Evolutionary conservation across 1,284 basidiomycete genomes (phyloP).

Genomic region (Puccinia brachypodii): DNA sequence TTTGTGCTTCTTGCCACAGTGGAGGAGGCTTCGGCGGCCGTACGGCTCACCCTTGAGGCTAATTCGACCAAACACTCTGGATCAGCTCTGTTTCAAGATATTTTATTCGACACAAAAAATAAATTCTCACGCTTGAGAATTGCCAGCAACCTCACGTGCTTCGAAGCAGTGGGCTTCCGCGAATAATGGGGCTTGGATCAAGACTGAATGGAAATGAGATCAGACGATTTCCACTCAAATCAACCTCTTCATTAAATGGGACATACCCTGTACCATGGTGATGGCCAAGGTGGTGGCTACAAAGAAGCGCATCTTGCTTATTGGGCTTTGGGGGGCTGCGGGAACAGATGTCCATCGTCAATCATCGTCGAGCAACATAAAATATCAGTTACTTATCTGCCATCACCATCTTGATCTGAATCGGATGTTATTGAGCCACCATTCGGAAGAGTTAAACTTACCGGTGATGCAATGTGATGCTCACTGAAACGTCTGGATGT

Average conservation of each 20-base stretch:
- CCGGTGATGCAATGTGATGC: neutral
- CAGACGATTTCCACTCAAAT: neutral
- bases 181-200: slow-evolving; percentile 4
- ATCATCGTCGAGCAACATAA: neutral
- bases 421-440: too few relatives aligned
- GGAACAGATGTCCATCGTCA: neutral
- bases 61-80: neutral
- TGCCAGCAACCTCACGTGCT: slow-evolving; percentile 11
- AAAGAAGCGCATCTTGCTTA: slow-evolving; percentile 2
- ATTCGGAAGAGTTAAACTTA: neutral
- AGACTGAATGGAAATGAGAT: neutral
- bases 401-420: too few relatives aligned
- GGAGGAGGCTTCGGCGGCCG: slow-evolving; percentile 5
- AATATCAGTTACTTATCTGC: too few relatives aligned
- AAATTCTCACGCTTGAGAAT: neutral
- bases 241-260: neutral
- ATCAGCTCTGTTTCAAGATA: neutral
- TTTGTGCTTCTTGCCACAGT: slow-evolving; percentile 16
- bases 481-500: neutral
- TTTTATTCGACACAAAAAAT: neutral
- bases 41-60: slow-evolving; percentile 21
- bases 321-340: neutral
- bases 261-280: neutral
- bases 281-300: neutral
- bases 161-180: slow-evolving; percentile 15